Percentiles rank a stretch among this genome's conserved stretches.
Conservation (phyloP, 495 filamentous ascomycete species). For the Parmelia sp. region DNA sequence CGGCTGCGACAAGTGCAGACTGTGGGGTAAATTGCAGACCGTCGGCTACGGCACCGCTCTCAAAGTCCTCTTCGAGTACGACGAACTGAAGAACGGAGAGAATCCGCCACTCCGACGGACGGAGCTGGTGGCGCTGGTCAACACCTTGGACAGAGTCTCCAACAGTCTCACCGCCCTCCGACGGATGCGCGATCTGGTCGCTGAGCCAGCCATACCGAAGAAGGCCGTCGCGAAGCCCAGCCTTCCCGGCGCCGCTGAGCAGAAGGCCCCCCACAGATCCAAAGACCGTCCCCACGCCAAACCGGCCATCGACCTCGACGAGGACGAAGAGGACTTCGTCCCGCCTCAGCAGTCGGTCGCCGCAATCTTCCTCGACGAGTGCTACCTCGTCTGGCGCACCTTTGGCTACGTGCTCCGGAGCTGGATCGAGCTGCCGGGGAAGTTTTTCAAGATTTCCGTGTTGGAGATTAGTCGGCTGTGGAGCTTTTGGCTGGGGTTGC, state of each 20-base stretch:
- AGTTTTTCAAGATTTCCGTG: conserved; percentile 57
- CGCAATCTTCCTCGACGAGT: conserved; percentile 60
- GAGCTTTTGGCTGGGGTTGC: conserved; percentile 73
- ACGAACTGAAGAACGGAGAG: conserved; percentile 65
- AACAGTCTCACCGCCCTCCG: conserved; percentile 68
- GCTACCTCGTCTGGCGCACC: conserved; percentile 52
- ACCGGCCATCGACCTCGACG: conserved; percentile 36
- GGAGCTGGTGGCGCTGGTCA: conserved; percentile 88
- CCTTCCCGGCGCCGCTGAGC: conserved; percentile 31
- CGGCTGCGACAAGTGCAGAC: conserved; percentile 94
- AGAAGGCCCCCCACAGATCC: conserved; percentile 20
- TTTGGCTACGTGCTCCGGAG: conserved; percentile 58
- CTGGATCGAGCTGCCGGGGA: conserved; percentile 63
- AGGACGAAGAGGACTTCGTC: conserved; percentile 36
- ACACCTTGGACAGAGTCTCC: conserved; percentile 82
- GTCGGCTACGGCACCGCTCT: conserved; percentile 90
- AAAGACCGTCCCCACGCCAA: conserved; percentile 24
- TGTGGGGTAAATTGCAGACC: conserved; percentile 98
- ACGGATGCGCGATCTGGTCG: conserved; percentile 65
- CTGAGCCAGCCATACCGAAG: not conserved
- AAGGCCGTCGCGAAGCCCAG: conserved; percentile 32
- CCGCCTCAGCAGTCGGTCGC: conserved; percentile 38
- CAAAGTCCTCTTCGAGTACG: conserved; percentile 94
- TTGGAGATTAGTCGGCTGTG: conserved; percentile 59
- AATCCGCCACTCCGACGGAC: conserved; percentile 77